Percentiles rank a stretch among this genome's conserved stretches.
These are phyloP conservation scores for Zhuliangozyma blackwelliae DNA, from an alignment of 1,139 yeast genomes.

Conservation along the genomic window DNA sequence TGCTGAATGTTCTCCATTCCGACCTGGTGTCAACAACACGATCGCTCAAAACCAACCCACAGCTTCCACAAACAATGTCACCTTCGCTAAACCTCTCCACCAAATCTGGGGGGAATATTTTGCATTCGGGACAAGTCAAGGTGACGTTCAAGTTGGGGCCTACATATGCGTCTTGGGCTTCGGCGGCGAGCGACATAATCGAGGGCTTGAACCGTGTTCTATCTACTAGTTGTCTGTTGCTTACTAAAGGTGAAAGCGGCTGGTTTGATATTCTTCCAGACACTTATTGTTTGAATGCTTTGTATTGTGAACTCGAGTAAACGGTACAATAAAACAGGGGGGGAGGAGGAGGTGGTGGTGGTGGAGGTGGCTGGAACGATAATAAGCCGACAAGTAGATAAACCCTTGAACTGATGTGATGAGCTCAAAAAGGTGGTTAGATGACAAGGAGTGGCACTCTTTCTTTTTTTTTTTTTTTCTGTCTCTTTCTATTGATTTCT, in stretches of 20 bases:
- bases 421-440: neutral
- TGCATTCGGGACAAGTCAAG: conserved; percentile 92
- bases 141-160: conserved; percentile 85
- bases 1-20: conserved; percentile 97
- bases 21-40: conserved; percentile 92
- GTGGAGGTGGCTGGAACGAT: neutral
- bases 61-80: conserved; percentile 94
- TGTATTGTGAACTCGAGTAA: conserved; percentile 12
- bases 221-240: neutral
- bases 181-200: conserved; percentile 3
- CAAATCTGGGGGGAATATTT: conserved; percentile 90
- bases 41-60: conserved; percentile 91
- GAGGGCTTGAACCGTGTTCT: neutral
- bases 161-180: conserved; percentile 26
- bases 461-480: neutral
- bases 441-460: neutral
- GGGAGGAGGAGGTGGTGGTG: neutral
- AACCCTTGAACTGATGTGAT: neutral
- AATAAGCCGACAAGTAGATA: neutral
- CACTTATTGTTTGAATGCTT: too few relatives aligned
- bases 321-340: conserved; percentile 11
- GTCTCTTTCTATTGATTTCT: too few relatives aligned
- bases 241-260: neutral
- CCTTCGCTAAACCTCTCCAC: conserved; percentile 96
- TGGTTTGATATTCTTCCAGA: neutral